Evolutionary conservation across 176 grass and related monocot genomes (phyloP), one percentile per base, ranked within the genome.

Genomic region (Triticum urartu): DNA sequence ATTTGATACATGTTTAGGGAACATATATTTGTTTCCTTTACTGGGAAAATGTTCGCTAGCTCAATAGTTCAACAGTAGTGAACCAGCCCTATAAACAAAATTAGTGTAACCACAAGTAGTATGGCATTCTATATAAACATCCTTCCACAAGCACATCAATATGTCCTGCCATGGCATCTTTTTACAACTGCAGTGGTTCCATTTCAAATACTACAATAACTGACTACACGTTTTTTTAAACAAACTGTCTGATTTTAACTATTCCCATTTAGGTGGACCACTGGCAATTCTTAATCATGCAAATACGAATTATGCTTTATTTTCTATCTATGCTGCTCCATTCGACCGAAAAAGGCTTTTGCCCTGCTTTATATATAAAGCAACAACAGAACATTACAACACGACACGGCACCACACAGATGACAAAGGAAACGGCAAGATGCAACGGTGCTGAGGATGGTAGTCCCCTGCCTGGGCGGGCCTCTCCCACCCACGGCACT

Each of bases 41-140:
- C 54, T 79, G 65, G 84, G 60, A 40, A 63, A 61, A 7, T 14
- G 33, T 9, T 56, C 11, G 26, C 21, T 71, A 28, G 21, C 17
- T 14, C 14, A 6, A 81, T 68, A 67, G 33, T 60, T 43, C 5
- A 62, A 43, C 79, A 40, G 38, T 6, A 11, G 4, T 58, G 45
- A 34, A 86, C 48, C 64, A 42, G 15, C 34, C 30, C 9, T 33
- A 65, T 76, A 25, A 65, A 89, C 58, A 3, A 0, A 83, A 48
- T 64, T 18, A 50, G 30, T 33, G 11, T n/a, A 56, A 56, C 56
- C 26, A 64, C 6, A 33, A 30, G 78, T 70, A n/a, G 17, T 35
- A 26, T 81, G 36, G 14, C 24, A 63, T 77, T 85, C 63, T 38
- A 20, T 81, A 47, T 25, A 54, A 59, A 72, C 81, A 61, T 83